Evolutionary conservation across 2,329 filamentous ascomycete genomes (phyloP).

Genomic region (Alternaria gansuensis): DNA sequence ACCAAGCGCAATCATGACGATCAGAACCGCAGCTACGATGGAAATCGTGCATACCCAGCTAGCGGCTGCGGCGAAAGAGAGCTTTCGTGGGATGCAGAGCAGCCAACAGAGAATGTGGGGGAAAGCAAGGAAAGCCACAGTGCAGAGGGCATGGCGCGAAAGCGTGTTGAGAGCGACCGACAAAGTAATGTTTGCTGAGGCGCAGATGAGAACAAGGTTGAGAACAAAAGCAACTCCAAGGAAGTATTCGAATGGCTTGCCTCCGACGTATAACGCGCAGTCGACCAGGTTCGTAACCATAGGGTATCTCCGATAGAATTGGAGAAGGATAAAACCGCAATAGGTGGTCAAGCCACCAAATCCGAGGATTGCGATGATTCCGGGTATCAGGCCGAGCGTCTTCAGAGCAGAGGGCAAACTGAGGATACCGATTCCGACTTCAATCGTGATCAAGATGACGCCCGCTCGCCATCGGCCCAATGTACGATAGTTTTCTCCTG

Average conservation of each 20-base stretch:
- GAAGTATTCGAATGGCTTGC: conserved; percentile 40
- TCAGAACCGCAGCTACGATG: conserved; percentile 69
- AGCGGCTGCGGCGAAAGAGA: conserved; percentile 69
- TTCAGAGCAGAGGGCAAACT: conserved; percentile 41
- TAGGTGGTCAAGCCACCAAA: conserved; percentile 40
- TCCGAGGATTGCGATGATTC: conserved; percentile 45
- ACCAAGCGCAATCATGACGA: conserved; percentile 73
- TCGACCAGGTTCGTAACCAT: conserved; percentile 46
- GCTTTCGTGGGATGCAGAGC: conserved; percentile 68
- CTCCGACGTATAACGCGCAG: conserved; percentile 40
- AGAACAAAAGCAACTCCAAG: conserved; percentile 39
- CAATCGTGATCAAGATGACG: conserved; percentile 44
- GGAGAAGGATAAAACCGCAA: conserved; percentile 40
- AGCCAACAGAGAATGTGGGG: conserved; percentile 68
- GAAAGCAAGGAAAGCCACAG: conserved; percentile 69
- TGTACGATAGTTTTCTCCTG: conserved; percentile 38
- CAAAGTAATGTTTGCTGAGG: conserved; percentile 43
- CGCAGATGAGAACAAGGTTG: conserved; percentile 42
- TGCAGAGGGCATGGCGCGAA: conserved; percentile 68
- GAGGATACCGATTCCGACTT: conserved; percentile 44
- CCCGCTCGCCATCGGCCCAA: conserved; percentile 43
- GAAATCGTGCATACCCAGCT: conserved; percentile 64
- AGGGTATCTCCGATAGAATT: conserved; percentile 40
- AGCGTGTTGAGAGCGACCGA: conserved; percentile 71
- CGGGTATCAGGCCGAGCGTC: conserved; percentile 42